Percentiles rank a stretch among this genome's conserved stretches.
phyloP scores from a whole-genome alignment of 2,329 filamentous ascomycete species.

The Dothistroma pini region DNA sequence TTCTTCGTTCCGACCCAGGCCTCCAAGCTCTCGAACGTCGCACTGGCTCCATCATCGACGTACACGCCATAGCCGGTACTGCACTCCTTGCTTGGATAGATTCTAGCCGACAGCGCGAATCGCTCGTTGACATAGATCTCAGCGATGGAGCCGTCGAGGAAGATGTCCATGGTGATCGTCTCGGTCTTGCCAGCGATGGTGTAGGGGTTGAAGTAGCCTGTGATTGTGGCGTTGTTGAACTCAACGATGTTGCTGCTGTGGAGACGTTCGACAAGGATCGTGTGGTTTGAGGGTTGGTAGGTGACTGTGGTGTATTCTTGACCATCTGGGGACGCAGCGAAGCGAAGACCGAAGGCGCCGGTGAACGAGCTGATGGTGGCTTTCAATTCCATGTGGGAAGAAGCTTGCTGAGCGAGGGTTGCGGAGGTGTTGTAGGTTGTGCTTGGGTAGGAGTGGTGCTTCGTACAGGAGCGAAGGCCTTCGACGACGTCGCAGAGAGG shows the following conservation, averaged over 20 bases:
- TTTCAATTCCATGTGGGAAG: constrained; percentile 41
- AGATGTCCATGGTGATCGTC: constrained; percentile 43
- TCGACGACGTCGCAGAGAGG: constrained; percentile 45
- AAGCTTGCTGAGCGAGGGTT: constrained; percentile 31
- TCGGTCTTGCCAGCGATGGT: constrained; percentile 36
- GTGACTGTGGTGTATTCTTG: constrained; percentile 46
- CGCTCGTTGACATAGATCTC: constrained; percentile 48
- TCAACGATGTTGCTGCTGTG: constrained; percentile 42
- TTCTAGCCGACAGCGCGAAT: constrained; percentile 41
- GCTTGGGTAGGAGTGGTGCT: constrained; percentile 25
- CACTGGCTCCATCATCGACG: constrained; percentile 36
- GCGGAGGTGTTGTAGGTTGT: constrained; percentile 29
- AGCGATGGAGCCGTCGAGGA: constrained; percentile 46
- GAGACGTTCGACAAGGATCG: constrained; percentile 44
- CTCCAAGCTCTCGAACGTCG: constrained; percentile 36
- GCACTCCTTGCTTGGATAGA: constrained; percentile 45
- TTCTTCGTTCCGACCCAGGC: constrained; percentile 41
- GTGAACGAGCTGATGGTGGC: constrained; percentile 38
- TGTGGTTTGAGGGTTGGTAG: constrained; percentile 46
- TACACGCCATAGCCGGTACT: constrained; percentile 44
- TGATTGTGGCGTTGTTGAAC: constrained; percentile 44
- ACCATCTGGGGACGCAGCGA: constrained; percentile 42
- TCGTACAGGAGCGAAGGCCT: constrained; percentile 35
- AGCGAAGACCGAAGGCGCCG: constrained; percentile 41
- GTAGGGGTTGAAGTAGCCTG: constrained; percentile 48